Evolutionary conservation across 805 yeast species (phyloP).

Genomic region (Alloascoidea africana): DNA sequence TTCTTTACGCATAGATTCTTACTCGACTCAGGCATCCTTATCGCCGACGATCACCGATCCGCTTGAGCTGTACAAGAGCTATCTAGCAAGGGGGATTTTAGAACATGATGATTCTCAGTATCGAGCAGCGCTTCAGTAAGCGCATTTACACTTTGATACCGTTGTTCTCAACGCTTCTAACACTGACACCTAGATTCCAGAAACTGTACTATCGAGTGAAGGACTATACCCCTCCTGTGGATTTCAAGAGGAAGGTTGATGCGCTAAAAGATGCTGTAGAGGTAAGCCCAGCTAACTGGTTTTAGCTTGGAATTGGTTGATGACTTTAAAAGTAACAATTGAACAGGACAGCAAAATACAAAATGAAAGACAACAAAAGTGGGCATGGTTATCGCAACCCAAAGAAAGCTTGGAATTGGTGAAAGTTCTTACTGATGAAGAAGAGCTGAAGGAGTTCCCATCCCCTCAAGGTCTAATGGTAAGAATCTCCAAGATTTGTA

Average conservation of each 20-base stretch:
- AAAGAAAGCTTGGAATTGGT: slow-evolving; percentile 24
- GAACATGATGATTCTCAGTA: slow-evolving; percentile 42
- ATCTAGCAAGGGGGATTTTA: slow-evolving; percentile 34
- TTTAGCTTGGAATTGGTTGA: too few relatives aligned
- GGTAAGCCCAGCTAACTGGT: too few relatives aligned
- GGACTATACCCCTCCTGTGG: slow-evolving; percentile 42
- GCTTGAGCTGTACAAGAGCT: slow-evolving; percentile 34
- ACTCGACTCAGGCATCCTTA: too few relatives aligned
- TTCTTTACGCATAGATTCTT: too few relatives aligned
- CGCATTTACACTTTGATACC: too few relatives aligned
- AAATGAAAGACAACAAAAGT: slow-evolving; percentile 2
- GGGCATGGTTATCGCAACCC: slow-evolving; percentile 9
- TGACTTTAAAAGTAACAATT: too few relatives aligned
- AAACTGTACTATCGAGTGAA: slow-evolving; percentile 39
- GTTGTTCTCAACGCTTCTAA: slow-evolving; percentile 3
- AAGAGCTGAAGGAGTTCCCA: slow-evolving; percentile 33
- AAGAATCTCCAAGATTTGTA: slow-evolving; percentile 26
- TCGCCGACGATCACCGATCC: slow-evolving; percentile 50
- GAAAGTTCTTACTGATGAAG: slow-evolving; percentile 40
- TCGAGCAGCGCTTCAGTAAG: slow-evolving; percentile 38
- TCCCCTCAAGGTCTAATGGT: slow-evolving; percentile 57
- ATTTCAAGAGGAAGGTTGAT: slow-evolving; percentile 28
- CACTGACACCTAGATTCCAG: slow-evolving; percentile 23
- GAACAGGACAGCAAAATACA: slow-evolving; percentile 15
- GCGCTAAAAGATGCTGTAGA: slow-evolving; percentile 13